Percentiles rank a stretch among this genome's conserved stretches.
Evolutionary conservation across 495 filamentous ascomycete genomes (phyloP).

Genomic region (Apodospora peruviana): DNA sequence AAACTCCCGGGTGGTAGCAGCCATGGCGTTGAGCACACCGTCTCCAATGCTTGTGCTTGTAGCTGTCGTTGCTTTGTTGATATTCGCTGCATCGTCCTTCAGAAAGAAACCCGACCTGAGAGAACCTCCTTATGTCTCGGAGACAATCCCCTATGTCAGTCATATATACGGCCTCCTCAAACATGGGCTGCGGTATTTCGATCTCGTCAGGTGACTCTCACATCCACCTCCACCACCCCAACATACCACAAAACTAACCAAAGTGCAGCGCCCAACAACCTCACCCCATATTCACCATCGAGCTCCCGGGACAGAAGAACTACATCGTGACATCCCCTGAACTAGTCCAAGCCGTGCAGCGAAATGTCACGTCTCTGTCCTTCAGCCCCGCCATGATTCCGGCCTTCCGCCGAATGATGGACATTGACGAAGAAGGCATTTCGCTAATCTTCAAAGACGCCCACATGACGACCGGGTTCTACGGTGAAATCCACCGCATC

Average conservation of each 20-base stretch:
- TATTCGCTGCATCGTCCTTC: background rate
- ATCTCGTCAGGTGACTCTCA: background rate
- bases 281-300: background rate
- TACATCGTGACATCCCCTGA: background rate
- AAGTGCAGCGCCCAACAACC: background rate
- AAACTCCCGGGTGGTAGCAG: background rate
- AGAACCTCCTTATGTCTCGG: background rate
- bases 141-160: background rate
- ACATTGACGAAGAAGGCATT: background rate
- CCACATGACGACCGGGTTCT: background rate
- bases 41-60: background rate
- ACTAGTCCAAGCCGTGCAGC: background rate
- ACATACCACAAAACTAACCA: background rate
- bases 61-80: background rate
- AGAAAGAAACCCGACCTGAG: background rate
- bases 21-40: background rate
- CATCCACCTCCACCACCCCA: no score
- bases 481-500: background rate
- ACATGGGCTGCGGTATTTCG: background rate
- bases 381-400: background rate
- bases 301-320: background rate
- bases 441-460: background rate
- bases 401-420: background rate
- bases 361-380: background rate
- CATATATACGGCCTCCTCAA: background rate